Evolutionary conservation across 2,329 filamentous ascomycete genomes (phyloP).

Genomic region (Stenocarpella maydis): DNA sequence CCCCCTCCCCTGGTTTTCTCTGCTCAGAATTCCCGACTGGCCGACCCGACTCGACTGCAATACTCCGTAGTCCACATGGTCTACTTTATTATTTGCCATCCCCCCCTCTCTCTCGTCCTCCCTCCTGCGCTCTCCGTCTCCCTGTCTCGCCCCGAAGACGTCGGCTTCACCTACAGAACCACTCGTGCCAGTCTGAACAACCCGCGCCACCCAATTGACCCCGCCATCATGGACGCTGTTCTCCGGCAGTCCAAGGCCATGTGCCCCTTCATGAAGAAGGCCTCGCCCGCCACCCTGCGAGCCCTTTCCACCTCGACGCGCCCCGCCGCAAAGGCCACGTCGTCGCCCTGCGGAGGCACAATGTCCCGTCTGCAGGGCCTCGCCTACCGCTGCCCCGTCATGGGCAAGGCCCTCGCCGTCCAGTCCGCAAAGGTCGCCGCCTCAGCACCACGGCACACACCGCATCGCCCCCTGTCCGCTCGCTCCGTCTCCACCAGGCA

Average conservation of each 20-base stretch:
- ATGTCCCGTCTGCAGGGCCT: constrained; percentile 97
- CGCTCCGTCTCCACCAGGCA: constrained; percentile 24
- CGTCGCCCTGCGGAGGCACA: constrained; percentile 83
- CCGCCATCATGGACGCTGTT: constrained; percentile 81
- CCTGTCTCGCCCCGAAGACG: background rate
- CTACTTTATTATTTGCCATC: constrained; percentile 18
- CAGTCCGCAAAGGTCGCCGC: constrained; percentile 70
- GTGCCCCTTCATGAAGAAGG: constrained; percentile 97
- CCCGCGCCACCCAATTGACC: background rate
- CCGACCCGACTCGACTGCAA: constrained; percentile 8
- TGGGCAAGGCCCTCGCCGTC: constrained; percentile 96
- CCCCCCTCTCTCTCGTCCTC: background rate
- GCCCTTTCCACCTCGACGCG: constrained; percentile 81
- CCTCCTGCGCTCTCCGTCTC: background rate
- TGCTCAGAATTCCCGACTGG: too few relatives aligned
- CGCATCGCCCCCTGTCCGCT: constrained; percentile 57
- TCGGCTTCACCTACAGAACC: background rate
- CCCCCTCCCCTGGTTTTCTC: too few relatives aligned
- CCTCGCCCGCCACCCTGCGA: constrained; percentile 89
- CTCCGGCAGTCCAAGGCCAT: constrained; percentile 95
- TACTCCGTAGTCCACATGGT: too few relatives aligned
- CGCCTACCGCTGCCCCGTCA: constrained; percentile 94
- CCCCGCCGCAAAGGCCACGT: constrained; percentile 60
- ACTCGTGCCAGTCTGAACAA: constrained; percentile 7
- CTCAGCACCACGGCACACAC: constrained; percentile 50